Evolutionary conservation across 352 stramenopile species (phyloP), one percentile per base, ranked within the genome.

Genomic region (Aphanomyces cochlioides): DNA sequence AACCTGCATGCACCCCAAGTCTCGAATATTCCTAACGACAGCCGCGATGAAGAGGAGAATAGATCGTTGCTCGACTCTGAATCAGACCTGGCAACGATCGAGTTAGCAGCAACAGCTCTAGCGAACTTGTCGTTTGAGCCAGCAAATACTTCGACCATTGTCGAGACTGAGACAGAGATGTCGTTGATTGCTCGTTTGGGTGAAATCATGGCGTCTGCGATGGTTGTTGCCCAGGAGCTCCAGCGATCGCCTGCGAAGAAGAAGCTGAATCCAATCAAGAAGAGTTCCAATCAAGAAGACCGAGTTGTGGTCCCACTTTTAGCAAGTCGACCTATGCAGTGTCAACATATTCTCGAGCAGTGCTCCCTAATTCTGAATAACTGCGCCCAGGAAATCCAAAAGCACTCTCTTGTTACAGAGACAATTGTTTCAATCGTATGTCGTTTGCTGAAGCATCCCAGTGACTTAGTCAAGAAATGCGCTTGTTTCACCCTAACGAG

Each of bases 381-480:
- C 56, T 93, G 82, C 56, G 79, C 80, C 0, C 66, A 72, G 21
- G 58, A 37, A 34, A 67, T 72, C 41, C 45, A 67, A 4, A 17
- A 17, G 3, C 7, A 12, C 19, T 7, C 38, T 7, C 48, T 79
- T 36, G 79, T 84, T 21, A 65, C 45, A 0, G 67, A 77, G 17
- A 60, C 77, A 12, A 21, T 77, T 0, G 81, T 88, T 6, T 81
- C 87, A 45, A 72, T 64, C 21, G 72, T 90, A n/a, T 78, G 77
- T 21, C 72, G 90, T 36, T 88, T 85, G 12, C 65, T 93, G 10
- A 59, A 70, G 3, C 81, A 91, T 59, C 73, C 81, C 5, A 93
- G 83, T 39, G 85, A 91, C 47, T 76, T 92, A 5, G 84, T 88
- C 3, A 84, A 88, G 56, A 75, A 84, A 4, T 92, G 85, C 36